Evolutionary conservation across 208 protist species (phyloP).

Genomic region (Acanthamoeba triangularis): DNA sequence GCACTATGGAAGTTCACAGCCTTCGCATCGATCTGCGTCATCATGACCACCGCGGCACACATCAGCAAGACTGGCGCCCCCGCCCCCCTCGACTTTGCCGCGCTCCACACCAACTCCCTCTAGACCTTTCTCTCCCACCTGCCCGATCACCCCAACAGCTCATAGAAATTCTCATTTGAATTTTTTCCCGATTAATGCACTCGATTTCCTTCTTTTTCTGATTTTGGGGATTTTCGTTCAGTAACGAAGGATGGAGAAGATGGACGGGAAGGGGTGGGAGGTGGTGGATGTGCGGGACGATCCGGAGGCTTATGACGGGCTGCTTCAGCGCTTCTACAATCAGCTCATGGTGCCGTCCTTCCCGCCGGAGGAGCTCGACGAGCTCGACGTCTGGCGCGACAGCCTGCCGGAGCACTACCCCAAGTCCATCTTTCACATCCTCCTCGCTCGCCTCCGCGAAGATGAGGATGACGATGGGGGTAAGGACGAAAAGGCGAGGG

Average conservation of each 20-base stretch:
- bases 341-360: slow-evolving; percentile 35
- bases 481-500: not conserved
- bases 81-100: not conserved
- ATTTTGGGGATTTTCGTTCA: too few relatives aligned
- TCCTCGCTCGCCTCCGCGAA: not conserved
- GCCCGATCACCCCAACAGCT: too few relatives aligned
- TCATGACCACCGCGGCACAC: slow-evolving; percentile 55
- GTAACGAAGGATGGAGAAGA: not conserved
- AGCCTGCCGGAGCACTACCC: not conserved
- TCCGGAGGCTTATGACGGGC: not conserved
- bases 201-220: too few relatives aligned
- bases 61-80: slow-evolving; percentile 8
- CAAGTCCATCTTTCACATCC: slow-evolving; percentile 35
- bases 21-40: slow-evolving; percentile 71
- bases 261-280: not conserved
- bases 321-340: not conserved
- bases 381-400: slow-evolving; percentile 44
- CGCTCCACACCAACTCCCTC: not conserved
- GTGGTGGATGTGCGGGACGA: slow-evolving; percentile 17
- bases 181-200: too few relatives aligned
- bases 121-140: not conserved
- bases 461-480: not conserved
- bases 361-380: slow-evolving; percentile 42
- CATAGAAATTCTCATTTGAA: too few relatives aligned
- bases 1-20: slow-evolving; percentile 71